Conservation (phyloP, 78 protist species). For the Blattamonas nauphoetae region DNA sequence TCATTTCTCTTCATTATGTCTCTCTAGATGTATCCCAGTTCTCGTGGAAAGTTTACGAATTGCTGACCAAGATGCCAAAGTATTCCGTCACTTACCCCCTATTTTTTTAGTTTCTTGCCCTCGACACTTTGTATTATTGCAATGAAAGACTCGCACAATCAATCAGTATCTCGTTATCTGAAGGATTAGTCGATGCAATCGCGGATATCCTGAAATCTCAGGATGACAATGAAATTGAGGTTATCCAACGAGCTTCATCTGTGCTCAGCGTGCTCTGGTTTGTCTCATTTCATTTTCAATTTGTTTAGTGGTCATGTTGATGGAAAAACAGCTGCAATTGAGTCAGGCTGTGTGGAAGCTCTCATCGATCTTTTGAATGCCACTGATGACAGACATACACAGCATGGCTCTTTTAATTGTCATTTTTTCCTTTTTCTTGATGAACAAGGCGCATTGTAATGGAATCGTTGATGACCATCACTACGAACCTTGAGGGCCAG, state of each 20-base stretch:
- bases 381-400: not conserved
- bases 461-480: not conserved
- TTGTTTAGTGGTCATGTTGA: not conserved
- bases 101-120: too few species aligned
- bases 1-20: too few species aligned
- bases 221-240: too few species aligned
- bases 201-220: too few species aligned
- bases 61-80: too few species aligned
- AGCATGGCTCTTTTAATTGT: not conserved
- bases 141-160: too few species aligned
- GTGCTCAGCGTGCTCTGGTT: not conserved
- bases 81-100: too few species aligned
- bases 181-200: too few species aligned
- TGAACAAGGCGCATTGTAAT: not conserved
- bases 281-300: not conserved
- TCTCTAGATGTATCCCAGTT: too few species aligned
- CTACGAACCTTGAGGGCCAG: not conserved
- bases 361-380: not conserved
- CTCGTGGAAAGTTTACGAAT: too few species aligned
- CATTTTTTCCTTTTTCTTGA: not conserved
- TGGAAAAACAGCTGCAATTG: not conserved
- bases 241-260: not conserved
- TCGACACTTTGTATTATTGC: too few species aligned
- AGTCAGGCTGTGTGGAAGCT: not conserved
- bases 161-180: too few species aligned